Percentiles rank a stretch among this genome's conserved stretches.
Evolutionary conservation across 768 basidiomycete genomes (phyloP).

Genomic region (Phaeotremella fagi): DNA sequence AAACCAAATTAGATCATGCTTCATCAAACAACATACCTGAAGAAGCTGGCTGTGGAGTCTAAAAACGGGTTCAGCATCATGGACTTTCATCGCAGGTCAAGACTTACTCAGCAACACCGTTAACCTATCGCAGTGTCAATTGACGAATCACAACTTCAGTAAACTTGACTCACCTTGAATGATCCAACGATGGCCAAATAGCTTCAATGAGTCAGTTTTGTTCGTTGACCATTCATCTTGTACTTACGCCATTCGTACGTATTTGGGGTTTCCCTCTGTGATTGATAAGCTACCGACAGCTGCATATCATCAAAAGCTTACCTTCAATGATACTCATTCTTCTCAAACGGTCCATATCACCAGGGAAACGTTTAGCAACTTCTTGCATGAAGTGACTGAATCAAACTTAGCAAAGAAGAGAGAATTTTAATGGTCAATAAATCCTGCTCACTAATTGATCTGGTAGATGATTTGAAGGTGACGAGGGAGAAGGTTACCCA

Average conservation of each 20-base stretch:
- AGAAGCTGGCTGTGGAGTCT: constrained; percentile 81
- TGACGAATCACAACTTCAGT: constrained; percentile 3
- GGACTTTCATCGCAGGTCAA: background rate
- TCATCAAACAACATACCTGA: constrained; percentile 45
- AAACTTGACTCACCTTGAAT: constrained; percentile 22
- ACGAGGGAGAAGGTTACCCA: constrained; percentile 79
- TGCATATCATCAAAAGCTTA: constrained; percentile 33
- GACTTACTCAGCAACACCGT: constrained; percentile 80
- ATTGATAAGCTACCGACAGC: too few relatives aligned
- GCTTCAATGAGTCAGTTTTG: constrained; percentile 57
- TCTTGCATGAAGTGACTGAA: constrained; percentile 53
- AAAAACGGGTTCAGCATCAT: background rate
- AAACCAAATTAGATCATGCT: background rate
- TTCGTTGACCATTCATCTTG: constrained; percentile 44
- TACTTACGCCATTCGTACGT: constrained; percentile 54
- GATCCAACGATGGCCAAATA: constrained; percentile 78
- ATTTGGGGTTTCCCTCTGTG: constrained; percentile 75
- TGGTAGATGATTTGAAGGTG: constrained; percentile 45
- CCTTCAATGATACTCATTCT: constrained; percentile 93
- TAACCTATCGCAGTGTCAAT: constrained; percentile 48
- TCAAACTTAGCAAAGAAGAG: constrained; percentile 6
- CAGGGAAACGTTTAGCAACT: constrained; percentile 85
- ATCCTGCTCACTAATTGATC: constrained; percentile 34
- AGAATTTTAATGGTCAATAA: too few relatives aligned
- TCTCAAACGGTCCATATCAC: constrained; percentile 69